Percentiles rank a stretch among this genome's conserved stretches.
These are phyloP conservation scores for Aegilops umbellulata DNA, from an alignment of 176 grass and related monocot genomes.

Conservation along the genomic window DNA sequence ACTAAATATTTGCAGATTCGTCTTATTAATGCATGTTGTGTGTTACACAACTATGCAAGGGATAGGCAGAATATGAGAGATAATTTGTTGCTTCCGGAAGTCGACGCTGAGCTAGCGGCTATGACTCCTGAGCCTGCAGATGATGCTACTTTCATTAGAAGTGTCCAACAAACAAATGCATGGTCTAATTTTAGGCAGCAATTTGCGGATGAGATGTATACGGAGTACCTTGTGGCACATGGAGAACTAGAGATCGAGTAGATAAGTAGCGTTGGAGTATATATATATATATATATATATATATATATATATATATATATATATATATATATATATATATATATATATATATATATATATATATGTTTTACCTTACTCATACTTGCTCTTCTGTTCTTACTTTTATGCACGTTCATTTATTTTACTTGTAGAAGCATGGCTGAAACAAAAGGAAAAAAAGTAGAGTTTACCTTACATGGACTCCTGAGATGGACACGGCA, in stretches of 20 bases:
- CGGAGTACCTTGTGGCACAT: background rate
- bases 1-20: too few relatives aligned
- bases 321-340: too few relatives aligned
- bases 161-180: background rate
- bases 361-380: background rate
- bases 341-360: too few relatives aligned
- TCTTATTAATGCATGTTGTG: too few relatives aligned
- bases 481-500: too few relatives aligned
- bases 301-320: too few relatives aligned
- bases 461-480: too few relatives aligned
- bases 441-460: background rate
- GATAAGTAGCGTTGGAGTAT: background rate
- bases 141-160: background rate
- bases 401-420: background rate
- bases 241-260: background rate
- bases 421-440: background rate
- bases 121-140: background rate
- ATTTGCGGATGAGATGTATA: background rate
- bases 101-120: background rate
- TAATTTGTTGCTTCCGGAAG: background rate
- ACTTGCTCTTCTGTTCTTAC: background rate
- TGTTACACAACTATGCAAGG: background rate
- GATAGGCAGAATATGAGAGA: background rate
- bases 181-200: background rate
- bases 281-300: too few relatives aligned